Percentiles rank a stretch among this genome's conserved stretches.
These are phyloP conservation scores for Pseudogymnoascus sp. DNA, from an alignment of 2,329 filamentous ascomycete genomes.

Conservation along the genomic window DNA sequence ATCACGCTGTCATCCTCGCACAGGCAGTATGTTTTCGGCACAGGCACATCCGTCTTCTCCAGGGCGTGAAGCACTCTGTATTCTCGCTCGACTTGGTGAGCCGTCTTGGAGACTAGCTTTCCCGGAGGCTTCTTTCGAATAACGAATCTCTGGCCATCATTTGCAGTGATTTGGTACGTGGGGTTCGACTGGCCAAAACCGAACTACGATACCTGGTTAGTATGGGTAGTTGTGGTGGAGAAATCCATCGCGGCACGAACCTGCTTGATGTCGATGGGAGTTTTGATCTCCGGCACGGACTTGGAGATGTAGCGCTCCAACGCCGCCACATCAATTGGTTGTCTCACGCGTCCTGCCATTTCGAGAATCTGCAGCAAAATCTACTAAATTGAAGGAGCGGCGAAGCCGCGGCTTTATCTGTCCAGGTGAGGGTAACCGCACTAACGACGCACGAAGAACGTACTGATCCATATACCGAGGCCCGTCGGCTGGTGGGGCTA, in stretches of 20 bases:
- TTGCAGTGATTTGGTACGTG: slow-evolving; percentile 80
- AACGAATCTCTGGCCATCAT: slow-evolving; percentile 65
- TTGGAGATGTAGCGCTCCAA: slow-evolving; percentile 70
- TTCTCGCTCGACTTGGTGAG: slow-evolving; percentile 94
- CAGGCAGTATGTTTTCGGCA: slow-evolving; percentile 73
- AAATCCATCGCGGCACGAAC: slow-evolving; percentile 37
- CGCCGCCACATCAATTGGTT: slow-evolving; percentile 76
- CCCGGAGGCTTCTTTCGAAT: slow-evolving; percentile 98
- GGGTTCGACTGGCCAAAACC: slow-evolving; percentile 97
- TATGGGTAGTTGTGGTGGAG: neutral
- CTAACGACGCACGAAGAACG: neutral
- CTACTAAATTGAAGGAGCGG: slow-evolving; percentile 15
- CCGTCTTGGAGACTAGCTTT: slow-evolving; percentile 81
- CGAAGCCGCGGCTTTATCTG: slow-evolving; percentile 5
- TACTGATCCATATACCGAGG: neutral
- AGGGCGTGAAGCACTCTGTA: slow-evolving; percentile 84
- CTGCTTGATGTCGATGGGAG: slow-evolving; percentile 83
- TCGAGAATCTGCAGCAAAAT: slow-evolving; percentile 28
- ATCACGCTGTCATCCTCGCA: slow-evolving; percentile 76
- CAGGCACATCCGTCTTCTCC: slow-evolving; percentile 69
- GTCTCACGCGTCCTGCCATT: slow-evolving; percentile 83
- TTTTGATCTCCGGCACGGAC: slow-evolving; percentile 75
- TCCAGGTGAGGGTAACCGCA: neutral
- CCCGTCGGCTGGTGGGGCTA: slow-evolving; percentile 5
- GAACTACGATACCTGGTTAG: slow-evolving; percentile 49